Percentiles rank a stretch among this genome's conserved stretches.
phyloP scores from a whole-genome alignment of 495 filamentous ascomycete species.

The Staphylotrichum longicolle region DNA sequence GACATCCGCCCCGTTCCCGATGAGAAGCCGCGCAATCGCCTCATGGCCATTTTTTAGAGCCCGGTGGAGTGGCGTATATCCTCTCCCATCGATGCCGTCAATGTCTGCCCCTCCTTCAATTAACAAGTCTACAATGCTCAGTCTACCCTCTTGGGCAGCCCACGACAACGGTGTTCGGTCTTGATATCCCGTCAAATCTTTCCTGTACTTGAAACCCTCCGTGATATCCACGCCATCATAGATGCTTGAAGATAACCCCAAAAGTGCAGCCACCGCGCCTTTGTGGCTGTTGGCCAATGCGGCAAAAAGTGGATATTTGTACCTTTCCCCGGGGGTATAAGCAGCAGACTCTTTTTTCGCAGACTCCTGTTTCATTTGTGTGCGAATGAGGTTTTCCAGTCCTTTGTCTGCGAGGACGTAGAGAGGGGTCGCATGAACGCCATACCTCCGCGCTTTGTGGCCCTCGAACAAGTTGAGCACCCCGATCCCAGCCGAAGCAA shows the following conservation, averaged over 20 bases:
- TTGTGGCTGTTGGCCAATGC: slow-evolving; percentile 11
- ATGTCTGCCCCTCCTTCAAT: slow-evolving; percentile 10
- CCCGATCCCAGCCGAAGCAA: slow-evolving; percentile 12
- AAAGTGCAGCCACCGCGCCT: slow-evolving; percentile 17
- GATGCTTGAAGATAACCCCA: slow-evolving; percentile 10
- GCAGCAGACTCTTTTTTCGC: too few relatives aligned
- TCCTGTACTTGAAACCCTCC: slow-evolving; percentile 11
- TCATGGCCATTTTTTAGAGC: slow-evolving; percentile 1
- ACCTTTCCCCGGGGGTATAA: slow-evolving; percentile 4
- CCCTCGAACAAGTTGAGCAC: slow-evolving; percentile 14
- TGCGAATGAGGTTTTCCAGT: slow-evolving; percentile 21
- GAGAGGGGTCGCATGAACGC: slow-evolving; percentile 6
- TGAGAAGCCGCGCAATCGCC: slow-evolving; percentile 15
- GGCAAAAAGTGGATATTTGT: slow-evolving; percentile 11
- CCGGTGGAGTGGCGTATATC: not conserved
- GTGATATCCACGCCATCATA: too few relatives aligned
- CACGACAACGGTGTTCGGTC: slow-evolving; percentile 17
- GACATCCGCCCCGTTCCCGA: too few relatives aligned
- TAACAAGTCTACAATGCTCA: too few relatives aligned
- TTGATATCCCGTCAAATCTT: not conserved
- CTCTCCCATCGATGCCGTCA: slow-evolving; percentile 5
- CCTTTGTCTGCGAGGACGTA: slow-evolving; percentile 20
- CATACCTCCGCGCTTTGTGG: slow-evolving; percentile 6
- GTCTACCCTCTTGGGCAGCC: slow-evolving; percentile 15
- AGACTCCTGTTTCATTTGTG: slow-evolving; percentile 14